Base-by-base conservation (phyloP, 2,329 filamentous ascomycete genomes). In the Fusarium decemcellulare region DNA sequence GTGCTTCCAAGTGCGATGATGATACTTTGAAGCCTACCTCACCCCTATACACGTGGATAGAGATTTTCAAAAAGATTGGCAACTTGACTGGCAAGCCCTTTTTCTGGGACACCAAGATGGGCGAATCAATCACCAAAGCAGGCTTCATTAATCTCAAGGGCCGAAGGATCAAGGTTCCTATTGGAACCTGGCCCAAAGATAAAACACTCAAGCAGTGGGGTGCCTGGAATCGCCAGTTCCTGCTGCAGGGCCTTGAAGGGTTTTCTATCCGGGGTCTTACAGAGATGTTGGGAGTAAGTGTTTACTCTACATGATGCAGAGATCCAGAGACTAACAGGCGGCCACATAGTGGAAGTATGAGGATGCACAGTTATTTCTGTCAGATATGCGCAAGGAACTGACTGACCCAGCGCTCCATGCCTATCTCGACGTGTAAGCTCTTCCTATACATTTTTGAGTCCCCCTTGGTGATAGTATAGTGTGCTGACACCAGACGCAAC, bases 171-270 rank as follows among this genome's bases (percentile, higher is more conserved):
- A 76, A 74, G 57, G 62, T 72, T 0, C 71, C 70, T 0, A 64
- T 72, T 32, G 74, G 74, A 11, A 61, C 63, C 2, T 77, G 80
- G 79, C 68, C 80, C 0, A 74, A 72, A 55, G 78, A 80, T 37
- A 69, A 68, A 30, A 60, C 46, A 16, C 64, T 77, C 6, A 76
- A 76, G 56, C 58, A 69, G 11, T 76, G 67, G 74, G 74, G 72
- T n/a, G 44, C 63, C 2, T 76, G 67, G 69, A 75, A 73, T 8
- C 59, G 68, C 0, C 72, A 74, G 12, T 71, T 72, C 11, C 18
- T 74, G 10, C 51, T 76, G 2, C 65, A 71, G 6, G 74, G 70
- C 1, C 59, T 74, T 1, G 74, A 76, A 8, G 74, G 74, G 0
- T 76, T 76, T 14, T 69, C 66, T 0, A 61, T 76, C 8, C 72